These are phyloP conservation scores for Bolboschoenoplectus hybrid DNA, from an alignment of 202 grass and related monocot genomes.

Conservation along the genomic window DNA sequence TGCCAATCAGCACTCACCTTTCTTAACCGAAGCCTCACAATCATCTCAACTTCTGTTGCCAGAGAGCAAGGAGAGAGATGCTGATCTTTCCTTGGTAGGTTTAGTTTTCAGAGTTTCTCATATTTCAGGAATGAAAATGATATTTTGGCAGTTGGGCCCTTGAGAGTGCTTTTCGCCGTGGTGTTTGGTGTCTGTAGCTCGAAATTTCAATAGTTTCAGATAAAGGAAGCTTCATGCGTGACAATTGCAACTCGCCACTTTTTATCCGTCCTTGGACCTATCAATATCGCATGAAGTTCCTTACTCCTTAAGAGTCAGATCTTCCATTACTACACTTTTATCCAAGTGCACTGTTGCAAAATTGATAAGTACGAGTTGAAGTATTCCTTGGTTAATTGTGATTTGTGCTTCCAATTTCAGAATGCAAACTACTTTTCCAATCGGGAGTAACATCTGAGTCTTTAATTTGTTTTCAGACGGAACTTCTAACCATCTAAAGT, in stretches of 20 bases:
- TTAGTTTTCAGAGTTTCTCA: background rate
- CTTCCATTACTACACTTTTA: no score
- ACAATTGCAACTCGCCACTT: background rate
- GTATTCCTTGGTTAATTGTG: no score
- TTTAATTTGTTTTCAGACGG: background rate
- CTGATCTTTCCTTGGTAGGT: background rate
- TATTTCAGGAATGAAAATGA: background rate
- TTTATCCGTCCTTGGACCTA: background rate
- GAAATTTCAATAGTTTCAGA: background rate
- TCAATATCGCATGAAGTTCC: no score
- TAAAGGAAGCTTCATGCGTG: background rate
- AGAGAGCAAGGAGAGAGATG: constrained; percentile 70
- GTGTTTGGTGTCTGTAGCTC: background rate
- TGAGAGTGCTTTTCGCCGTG: background rate
- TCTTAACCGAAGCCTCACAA: constrained; percentile 83
- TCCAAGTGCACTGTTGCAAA: no score
- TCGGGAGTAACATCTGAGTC: background rate
- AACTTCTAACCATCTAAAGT: background rate
- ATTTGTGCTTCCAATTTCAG: background rate
- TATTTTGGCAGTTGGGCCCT: background rate
- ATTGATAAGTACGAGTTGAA: no score
- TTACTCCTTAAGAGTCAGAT: no score
- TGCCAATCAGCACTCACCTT: constrained; percentile 93
- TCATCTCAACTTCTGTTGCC: constrained; percentile 92
- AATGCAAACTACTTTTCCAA: background rate